These are phyloP conservation scores for Plectranthus barbatus DNA, from an alignment of 257 asterid species.

Conservation along the genomic window DNA sequence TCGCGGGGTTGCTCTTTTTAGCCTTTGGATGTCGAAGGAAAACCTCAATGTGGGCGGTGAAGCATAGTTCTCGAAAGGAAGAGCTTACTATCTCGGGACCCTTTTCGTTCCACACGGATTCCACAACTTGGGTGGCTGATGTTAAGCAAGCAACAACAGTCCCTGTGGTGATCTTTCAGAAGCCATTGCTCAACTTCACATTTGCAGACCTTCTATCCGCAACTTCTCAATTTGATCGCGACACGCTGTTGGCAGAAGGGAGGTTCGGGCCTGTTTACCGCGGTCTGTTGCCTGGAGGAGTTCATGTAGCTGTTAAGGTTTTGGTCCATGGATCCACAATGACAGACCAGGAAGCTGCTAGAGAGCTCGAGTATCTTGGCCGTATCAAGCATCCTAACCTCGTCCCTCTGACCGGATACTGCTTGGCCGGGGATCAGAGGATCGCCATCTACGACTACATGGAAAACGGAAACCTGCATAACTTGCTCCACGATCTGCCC, in stretches of 20 bases:
- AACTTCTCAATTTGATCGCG: constrained; percentile 60
- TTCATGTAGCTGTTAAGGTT: constrained; percentile 69
- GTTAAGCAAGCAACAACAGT: constrained; percentile 70
- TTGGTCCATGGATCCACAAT: constrained; percentile 68
- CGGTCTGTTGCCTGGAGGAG: constrained; percentile 58
- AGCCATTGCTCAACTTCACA: constrained; percentile 73
- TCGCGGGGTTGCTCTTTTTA: constrained; percentile 60
- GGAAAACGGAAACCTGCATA: constrained; percentile 77
- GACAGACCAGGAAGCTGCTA: constrained; percentile 68
- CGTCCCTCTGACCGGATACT: constrained; percentile 68
- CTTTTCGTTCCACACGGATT: constrained; percentile 65
- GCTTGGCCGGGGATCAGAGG: constrained; percentile 80
- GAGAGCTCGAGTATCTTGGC: constrained; percentile 74
- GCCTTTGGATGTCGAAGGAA: constrained; percentile 74
- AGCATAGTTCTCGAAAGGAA: constrained; percentile 44
- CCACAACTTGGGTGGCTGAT: constrained; percentile 82
- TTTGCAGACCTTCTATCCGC: constrained; percentile 71
- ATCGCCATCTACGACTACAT: constrained; percentile 75
- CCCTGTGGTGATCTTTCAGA: constrained; percentile 64
- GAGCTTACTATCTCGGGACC: constrained; percentile 69
- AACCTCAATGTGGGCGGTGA: constrained; percentile 43
- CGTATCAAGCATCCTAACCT: constrained; percentile 74
- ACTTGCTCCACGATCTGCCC: constrained; percentile 63
- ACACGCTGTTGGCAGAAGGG: constrained; percentile 65
- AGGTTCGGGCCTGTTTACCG: constrained; percentile 70